Conservation (phyloP, 257 asterid genomes). For the Lycium barbarum region DNA sequence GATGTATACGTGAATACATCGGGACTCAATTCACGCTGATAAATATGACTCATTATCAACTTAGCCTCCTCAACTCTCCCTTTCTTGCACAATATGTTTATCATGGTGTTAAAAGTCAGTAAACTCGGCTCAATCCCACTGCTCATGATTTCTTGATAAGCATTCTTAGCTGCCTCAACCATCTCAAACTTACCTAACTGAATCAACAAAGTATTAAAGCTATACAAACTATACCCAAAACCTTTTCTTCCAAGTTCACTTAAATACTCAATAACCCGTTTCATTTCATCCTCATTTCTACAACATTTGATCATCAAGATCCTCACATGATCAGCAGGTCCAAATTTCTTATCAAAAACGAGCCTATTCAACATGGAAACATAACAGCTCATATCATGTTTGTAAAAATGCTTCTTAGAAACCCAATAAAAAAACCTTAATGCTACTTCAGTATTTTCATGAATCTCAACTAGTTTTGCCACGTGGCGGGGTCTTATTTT, state of each 20-base stretch:
- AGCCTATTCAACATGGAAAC: slow-evolving; percentile 81
- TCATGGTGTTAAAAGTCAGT: slow-evolving; percentile 80
- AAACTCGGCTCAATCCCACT: slow-evolving; percentile 71
- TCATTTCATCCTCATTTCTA: slow-evolving; percentile 61
- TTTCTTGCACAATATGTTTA: slow-evolving; percentile 77
- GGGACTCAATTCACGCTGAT: slow-evolving; percentile 62
- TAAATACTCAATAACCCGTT: slow-evolving; percentile 61
- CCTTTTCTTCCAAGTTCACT: slow-evolving; percentile 53
- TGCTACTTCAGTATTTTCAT: slow-evolving; percentile 54
- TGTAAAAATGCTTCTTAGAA: slow-evolving; percentile 77
- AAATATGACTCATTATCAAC: slow-evolving; percentile 60
- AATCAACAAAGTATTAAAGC: slow-evolving; percentile 83
- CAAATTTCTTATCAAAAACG: slow-evolving; percentile 55
- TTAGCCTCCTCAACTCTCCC: slow-evolving; percentile 81
- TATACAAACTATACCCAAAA: slow-evolving; percentile 60
- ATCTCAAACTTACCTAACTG: slow-evolving; percentile 77
- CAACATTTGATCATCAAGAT: slow-evolving; percentile 78
- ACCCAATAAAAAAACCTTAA: slow-evolving; percentile 81
- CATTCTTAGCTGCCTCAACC: slow-evolving; percentile 65
- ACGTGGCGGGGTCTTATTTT: slow-evolving; percentile 70
- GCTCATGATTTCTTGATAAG: slow-evolving; percentile 52
- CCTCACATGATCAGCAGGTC: slow-evolving; percentile 78
- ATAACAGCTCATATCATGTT: slow-evolving; percentile 77
- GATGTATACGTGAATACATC: slow-evolving; percentile 88
- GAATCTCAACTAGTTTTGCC: slow-evolving; percentile 53